Conservation (phyloP, 352 stramenopile species). For the Globisporangium paroecandrum region DNA sequence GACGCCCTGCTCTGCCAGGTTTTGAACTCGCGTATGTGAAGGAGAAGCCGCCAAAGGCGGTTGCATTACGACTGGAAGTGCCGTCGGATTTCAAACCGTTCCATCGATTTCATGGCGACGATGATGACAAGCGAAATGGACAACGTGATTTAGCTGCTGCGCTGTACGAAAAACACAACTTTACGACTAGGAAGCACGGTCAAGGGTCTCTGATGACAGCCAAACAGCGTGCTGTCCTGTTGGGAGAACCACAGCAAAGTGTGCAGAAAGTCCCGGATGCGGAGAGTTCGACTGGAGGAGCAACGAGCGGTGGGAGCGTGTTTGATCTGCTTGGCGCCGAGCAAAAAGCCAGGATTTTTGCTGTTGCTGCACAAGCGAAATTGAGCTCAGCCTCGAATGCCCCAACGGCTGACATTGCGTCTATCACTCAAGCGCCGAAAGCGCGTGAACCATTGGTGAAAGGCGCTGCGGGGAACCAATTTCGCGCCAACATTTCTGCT, state of each 20-base stretch:
- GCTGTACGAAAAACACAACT: slow-evolving; percentile 60
- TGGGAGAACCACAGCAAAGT: slow-evolving; percentile 15
- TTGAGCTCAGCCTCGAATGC: not conserved
- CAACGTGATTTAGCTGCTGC: slow-evolving; percentile 17
- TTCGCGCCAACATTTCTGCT: slow-evolving; percentile 72
- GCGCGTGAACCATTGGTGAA: slow-evolving; percentile 38
- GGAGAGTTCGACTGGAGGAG: not conserved
- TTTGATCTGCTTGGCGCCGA: slow-evolving; percentile 54
- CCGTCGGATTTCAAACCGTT: slow-evolving; percentile 43
- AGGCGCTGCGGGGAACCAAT: slow-evolving; percentile 33
- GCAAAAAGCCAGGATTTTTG: slow-evolving; percentile 46
- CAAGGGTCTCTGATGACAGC: slow-evolving; percentile 43
- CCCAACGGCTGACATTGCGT: not conserved
- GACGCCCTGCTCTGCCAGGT: slow-evolving; percentile 45
- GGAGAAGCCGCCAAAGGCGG: slow-evolving; percentile 41
- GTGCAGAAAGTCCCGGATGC: not conserved
- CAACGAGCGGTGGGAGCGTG: slow-evolving; percentile 32
- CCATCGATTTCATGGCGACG: slow-evolving; percentile 44
- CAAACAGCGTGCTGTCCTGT: slow-evolving; percentile 45
- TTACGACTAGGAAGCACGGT: slow-evolving; percentile 37
- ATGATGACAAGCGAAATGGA: slow-evolving; percentile 12
- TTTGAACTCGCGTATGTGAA: slow-evolving; percentile 44
- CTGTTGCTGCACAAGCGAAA: slow-evolving; percentile 34
- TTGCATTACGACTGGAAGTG: slow-evolving; percentile 45
- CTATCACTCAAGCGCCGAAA: not conserved